A percentile compares a stretch with the other conserved stretches of the same genome.
Conservation (phyloP, 257 asterid species). For the Petunia axillaris region DNA sequence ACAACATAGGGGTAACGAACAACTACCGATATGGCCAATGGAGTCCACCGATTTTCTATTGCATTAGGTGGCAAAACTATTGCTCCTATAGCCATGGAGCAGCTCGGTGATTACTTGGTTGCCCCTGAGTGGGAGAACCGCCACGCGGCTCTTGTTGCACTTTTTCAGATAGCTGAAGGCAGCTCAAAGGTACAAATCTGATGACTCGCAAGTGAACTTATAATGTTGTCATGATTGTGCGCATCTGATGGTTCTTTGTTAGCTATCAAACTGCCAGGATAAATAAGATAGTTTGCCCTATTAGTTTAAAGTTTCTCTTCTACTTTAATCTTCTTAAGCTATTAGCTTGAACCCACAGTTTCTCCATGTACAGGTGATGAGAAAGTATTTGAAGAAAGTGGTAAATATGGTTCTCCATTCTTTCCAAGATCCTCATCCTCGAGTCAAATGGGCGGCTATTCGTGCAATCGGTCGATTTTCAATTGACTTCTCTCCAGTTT, state of each 20-base stretch:
- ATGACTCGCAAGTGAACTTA: too few species aligned
- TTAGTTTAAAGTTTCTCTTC: too few species aligned
- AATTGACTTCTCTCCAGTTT: slow-evolving; percentile 92
- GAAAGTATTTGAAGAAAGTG: slow-evolving; percentile 77
- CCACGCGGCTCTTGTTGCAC: slow-evolving; percentile 82
- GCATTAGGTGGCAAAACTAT: slow-evolving; percentile 90
- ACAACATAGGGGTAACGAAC: slow-evolving; percentile 91
- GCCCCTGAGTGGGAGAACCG: slow-evolving; percentile 36
- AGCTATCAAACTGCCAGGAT: too few species aligned
- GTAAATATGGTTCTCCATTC: slow-evolving; percentile 87
- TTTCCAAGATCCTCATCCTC: slow-evolving; percentile 53
- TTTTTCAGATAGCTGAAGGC: slow-evolving; percentile 96
- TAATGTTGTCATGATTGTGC: too few species aligned
- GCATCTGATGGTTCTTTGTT: too few species aligned
- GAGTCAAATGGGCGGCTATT: slow-evolving; percentile 81
- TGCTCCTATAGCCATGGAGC: slow-evolving; percentile 91
- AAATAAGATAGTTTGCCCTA: too few species aligned
- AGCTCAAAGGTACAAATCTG: slow-evolving; percentile 68
- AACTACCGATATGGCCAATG: slow-evolving; percentile 89
- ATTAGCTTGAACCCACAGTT: too few species aligned
- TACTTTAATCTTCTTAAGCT: too few species aligned
- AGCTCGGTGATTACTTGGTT: slow-evolving; percentile 66
- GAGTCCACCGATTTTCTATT: slow-evolving; percentile 80
- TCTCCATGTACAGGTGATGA: slow-evolving; percentile 62
- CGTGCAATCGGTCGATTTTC: slow-evolving; percentile 95